Conservation (phyloP, 306 rosid species). For the Abrus precatorius region DNA sequence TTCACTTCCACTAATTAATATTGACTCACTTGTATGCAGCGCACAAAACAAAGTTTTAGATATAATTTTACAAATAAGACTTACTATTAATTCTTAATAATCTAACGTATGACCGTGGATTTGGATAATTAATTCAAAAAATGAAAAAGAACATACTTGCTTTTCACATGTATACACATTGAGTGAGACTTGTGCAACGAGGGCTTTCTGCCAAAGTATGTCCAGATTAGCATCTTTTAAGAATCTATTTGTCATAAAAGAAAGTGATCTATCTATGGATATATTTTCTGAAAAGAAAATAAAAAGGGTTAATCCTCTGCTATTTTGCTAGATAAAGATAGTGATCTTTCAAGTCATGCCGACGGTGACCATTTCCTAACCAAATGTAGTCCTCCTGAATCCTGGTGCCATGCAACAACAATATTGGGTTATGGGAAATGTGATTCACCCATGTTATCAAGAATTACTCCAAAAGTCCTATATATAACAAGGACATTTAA, state of each 20-base stretch:
- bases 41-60: neutral
- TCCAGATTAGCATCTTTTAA: neutral
- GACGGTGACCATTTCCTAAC: constrained; percentile 28
- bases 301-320: neutral
- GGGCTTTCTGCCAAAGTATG: neutral
- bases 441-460: neutral
- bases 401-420: too few species aligned
- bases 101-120: neutral
- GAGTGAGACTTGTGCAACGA: neutral
- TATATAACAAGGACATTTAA: neutral
- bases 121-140: neutral
- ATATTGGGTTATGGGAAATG: neutral
- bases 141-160: neutral
- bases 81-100: neutral
- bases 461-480: too few species aligned
- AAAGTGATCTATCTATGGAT: neutral
- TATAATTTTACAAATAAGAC: neutral
- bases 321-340: neutral
- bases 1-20: neutral
- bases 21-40: neutral
- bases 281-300: neutral
- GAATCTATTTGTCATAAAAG: neutral
- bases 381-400: neutral
- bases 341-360: constrained; percentile 25
- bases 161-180: neutral